Evolutionary conservation across 345 rosid genomes (phyloP).

Genomic region (Ricinus communis): DNA sequence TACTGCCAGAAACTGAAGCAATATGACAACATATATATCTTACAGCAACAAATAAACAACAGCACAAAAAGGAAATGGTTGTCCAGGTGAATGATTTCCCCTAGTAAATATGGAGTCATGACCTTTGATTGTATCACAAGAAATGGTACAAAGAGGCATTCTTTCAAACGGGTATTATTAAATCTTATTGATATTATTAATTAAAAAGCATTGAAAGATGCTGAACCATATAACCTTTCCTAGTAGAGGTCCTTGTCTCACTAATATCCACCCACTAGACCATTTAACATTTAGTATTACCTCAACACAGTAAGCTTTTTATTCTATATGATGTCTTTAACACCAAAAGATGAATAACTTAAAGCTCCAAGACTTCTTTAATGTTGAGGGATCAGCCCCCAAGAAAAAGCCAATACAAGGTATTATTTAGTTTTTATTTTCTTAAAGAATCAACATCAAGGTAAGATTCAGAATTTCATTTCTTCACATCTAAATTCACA

Average conservation of each 20-base stretch:
- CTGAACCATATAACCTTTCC: background rate
- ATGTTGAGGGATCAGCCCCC: too few species aligned
- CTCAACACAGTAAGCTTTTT: background rate
- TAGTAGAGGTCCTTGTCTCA: background rate
- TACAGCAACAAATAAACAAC: background rate
- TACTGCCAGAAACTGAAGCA: background rate
- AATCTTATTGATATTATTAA: background rate
- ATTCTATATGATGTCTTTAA: background rate
- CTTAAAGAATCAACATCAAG: background rate
- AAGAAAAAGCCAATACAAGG: background rate
- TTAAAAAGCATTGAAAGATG: background rate
- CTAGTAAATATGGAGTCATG: background rate
- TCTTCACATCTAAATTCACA: background rate
- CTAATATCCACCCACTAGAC: background rate
- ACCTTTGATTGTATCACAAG: background rate
- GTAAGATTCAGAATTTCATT: background rate
- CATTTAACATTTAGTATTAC: background rate
- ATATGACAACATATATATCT: background rate
- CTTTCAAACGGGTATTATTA: background rate
- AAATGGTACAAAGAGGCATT: background rate
- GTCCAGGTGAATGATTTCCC: background rate
- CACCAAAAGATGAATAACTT: background rate
- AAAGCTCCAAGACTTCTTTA: constrained; percentile 3
- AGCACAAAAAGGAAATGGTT: background rate
- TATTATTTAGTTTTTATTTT: background rate